A percentile compares a stretch with the other conserved stretches of the same genome.
These are phyloP conservation scores for Mrakia blollopis DNA, from an alignment of 768 basidiomycete genomes.

Conservation along the genomic window DNA sequence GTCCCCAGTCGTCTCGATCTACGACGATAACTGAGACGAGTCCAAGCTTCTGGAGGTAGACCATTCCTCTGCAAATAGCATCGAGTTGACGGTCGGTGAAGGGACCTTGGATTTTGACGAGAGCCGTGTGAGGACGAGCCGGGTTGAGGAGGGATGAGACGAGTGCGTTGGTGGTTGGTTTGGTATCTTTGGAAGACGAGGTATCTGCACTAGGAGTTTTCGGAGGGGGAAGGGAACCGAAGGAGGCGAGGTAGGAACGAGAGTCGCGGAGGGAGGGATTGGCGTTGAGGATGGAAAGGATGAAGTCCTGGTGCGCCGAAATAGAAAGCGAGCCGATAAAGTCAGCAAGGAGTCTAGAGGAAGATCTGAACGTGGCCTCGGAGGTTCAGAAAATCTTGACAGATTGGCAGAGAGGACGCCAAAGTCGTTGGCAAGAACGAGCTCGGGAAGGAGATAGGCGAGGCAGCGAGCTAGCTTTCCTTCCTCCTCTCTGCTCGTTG, in stretches of 20 bases:
- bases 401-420: neutral
- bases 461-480: neutral
- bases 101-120: slow-evolving; percentile 95
- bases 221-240: slow-evolving; percentile 58
- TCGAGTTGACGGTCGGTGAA: slow-evolving; percentile 89
- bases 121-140: slow-evolving; percentile 69
- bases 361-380: too few species aligned
- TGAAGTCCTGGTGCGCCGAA: slow-evolving; percentile 69
- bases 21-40: slow-evolving; percentile 92
- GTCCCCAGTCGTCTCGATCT: slow-evolving; percentile 71
- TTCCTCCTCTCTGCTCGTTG: too few species aligned
- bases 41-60: slow-evolving; percentile 92
- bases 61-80: slow-evolving; percentile 86
- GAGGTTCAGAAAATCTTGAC: too few species aligned
- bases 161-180: slow-evolving; percentile 42
- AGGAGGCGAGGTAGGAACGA: slow-evolving; percentile 83
- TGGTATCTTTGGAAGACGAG: slow-evolving; percentile 32
- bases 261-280: slow-evolving; percentile 89
- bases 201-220: neutral
- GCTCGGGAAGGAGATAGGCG: neutral
- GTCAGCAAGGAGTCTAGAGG: neutral
- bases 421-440: neutral
- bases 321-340: neutral
- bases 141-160: slow-evolving; percentile 63
- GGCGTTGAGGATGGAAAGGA: slow-evolving; percentile 86